phyloP scores from a whole-genome alignment of 106 monocot species.

The Triglochin maritima region DNA sequence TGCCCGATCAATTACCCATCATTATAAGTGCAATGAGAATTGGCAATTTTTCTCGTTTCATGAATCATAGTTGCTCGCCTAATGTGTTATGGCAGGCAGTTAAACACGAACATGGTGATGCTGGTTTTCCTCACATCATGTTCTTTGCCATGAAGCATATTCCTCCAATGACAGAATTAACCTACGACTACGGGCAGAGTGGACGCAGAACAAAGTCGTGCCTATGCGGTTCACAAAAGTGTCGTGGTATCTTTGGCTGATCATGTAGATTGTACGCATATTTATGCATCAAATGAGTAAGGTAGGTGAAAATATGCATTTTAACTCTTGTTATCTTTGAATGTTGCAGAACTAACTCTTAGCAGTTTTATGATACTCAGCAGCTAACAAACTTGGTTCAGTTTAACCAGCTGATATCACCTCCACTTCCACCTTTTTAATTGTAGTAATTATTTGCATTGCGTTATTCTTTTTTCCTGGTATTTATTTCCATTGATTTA shows the following conservation, averaged over 20 bases:
- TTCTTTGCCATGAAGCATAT: constrained; percentile 76
- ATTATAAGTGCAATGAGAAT: constrained; percentile 47
- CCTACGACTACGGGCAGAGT: constrained; percentile 64
- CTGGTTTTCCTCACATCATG: constrained; percentile 63
- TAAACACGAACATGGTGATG: constrained; percentile 51
- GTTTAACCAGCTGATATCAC: too few species aligned
- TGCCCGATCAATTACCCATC: constrained; percentile 34
- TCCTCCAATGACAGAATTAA: constrained; percentile 76
- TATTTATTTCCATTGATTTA: too few species aligned
- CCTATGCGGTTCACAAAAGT: constrained; percentile 56
- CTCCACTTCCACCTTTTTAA: too few species aligned
- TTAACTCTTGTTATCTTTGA: too few species aligned
- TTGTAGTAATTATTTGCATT: too few species aligned
- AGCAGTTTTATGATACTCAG: too few species aligned
- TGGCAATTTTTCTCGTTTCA: constrained; percentile 76
- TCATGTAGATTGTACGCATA: too few species aligned
- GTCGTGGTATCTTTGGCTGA: constrained; percentile 53
- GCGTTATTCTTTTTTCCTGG: too few species aligned
- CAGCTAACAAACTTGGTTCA: too few species aligned
- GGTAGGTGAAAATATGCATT: too few species aligned
- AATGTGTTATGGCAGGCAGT: constrained; percentile 84
- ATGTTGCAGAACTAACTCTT: too few species aligned
- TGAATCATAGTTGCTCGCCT: constrained; percentile 86
- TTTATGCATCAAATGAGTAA: too few species aligned
- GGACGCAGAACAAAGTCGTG: constrained; percentile 41